Evolutionary conservation across 2,329 filamentous ascomycete species (phyloP).

Genomic region (Trichoderma brevicompactum): DNA sequence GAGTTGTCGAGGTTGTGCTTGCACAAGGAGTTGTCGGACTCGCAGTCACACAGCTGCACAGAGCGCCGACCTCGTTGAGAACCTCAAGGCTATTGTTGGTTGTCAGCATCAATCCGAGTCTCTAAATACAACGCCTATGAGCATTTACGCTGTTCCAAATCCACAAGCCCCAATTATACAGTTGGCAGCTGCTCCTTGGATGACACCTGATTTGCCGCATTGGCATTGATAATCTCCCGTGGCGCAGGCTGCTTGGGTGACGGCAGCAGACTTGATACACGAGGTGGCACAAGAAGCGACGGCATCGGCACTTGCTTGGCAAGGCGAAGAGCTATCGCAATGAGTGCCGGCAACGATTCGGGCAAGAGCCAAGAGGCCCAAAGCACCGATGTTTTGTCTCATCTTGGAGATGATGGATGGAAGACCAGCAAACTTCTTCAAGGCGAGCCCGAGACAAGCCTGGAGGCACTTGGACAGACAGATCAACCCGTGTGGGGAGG

Average conservation of each 20-base stretch:
- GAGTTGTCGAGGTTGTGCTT: neutral
- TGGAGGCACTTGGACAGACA: neutral
- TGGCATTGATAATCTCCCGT: constrained; percentile 36
- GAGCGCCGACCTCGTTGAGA: constrained; percentile 31
- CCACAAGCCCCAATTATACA: constrained; percentile 36
- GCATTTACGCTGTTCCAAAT: neutral
- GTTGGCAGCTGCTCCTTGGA: constrained; percentile 33
- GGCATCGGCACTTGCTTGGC: constrained; percentile 36
- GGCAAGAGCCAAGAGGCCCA: constrained; percentile 32
- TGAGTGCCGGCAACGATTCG: constrained; percentile 30
- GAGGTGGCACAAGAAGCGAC: constrained; percentile 35
- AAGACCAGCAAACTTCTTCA: neutral
- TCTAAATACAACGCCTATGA: neutral
- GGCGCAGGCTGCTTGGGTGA: constrained; percentile 33
- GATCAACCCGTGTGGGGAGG: neutral
- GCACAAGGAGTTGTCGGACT: constrained; percentile 32
- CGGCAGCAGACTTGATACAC: constrained; percentile 38
- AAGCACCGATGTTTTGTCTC: constrained; percentile 18
- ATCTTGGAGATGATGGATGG: neutral
- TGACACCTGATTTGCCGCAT: constrained; percentile 33
- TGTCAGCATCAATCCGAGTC: neutral
- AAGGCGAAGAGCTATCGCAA: constrained; percentile 35
- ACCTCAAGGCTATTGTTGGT: constrained; percentile 27
- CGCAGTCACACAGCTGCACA: constrained; percentile 36
- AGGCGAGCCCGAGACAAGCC: constrained; percentile 4